Base-by-base conservation (phyloP, 257 asterid genomes). In the Gentiana straminea region DNA sequence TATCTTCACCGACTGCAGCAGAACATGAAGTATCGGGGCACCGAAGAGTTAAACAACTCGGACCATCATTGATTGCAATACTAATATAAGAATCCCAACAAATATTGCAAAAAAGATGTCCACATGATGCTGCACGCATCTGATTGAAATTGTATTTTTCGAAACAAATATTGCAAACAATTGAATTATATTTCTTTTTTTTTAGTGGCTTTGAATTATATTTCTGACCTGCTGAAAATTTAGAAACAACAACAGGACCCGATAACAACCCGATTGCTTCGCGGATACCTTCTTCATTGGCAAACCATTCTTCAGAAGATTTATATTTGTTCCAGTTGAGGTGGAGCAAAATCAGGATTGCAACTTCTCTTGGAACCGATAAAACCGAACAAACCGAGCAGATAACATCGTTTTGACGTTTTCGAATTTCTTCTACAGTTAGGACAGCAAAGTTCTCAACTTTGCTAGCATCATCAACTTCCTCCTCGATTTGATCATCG, bases 361-460 rank as follows among this genome's bases (percentile, higher is more conserved):
- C 69, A 2, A 34, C 34, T 10, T 49, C 62, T n/a, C 39, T 55
- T 8, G 75, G 35, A 35, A 80, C 53, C 1, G 63, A 68, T 33
- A 76, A 76, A 33, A 66, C 38, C 7, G 7, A 43, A 13, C 63
- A 57, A 8, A 64, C 62, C 15, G 48, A 6, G 0, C 59, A 13
- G 43, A 77, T 67, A 2, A 66, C 75, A 49, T 55, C 59, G 5
- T 74, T 48, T 13, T 48, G 60, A 37, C 52, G 86, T 0, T 51
- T 57, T 9, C 33, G 49, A 13, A 74, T 62, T n/a, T 64, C 61
- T 12, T 61, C 61, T 8, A 51, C 63, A 3, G 3, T 49, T 24
- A 49, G 13, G 24, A 49, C 52, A 8, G 24, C 5, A 8, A 39
- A 39, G 8, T 39, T 39, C 45, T 39, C 44, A 7, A 7, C 6